Percentiles rank a stretch among this genome's conserved stretches.
Conservation (phyloP, 331 rosid genomes). For the Arachis monticola region DNA sequence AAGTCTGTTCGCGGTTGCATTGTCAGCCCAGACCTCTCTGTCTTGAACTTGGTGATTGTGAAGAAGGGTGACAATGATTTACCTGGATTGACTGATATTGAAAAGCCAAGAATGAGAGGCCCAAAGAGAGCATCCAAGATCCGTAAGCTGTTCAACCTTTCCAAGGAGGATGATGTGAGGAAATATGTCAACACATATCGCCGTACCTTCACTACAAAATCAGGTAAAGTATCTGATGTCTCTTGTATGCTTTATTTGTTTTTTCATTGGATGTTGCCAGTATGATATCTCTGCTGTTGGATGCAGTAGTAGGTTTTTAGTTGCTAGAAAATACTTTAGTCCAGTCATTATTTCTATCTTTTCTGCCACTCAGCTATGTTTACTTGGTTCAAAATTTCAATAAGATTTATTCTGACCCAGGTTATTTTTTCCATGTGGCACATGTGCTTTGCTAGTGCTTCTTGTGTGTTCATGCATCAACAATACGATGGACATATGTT, state of each 20-base stretch:
- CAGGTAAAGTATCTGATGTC: conserved; percentile 19
- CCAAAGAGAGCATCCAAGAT: conserved; percentile 44
- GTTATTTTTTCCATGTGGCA: not conserved
- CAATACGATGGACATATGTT: not conserved
- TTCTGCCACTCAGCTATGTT: not conserved
- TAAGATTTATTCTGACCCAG: not conserved
- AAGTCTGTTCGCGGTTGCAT: conserved; percentile 44
- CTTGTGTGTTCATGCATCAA: not conserved
- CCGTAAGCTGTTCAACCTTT: conserved; percentile 37
- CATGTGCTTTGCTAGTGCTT: not conserved
- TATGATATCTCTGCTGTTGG: not conserved
- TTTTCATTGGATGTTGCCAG: not conserved
- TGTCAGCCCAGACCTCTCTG: conserved; percentile 46
- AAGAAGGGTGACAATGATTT: conserved; percentile 41
- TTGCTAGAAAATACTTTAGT: not conserved
- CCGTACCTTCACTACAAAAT: conserved; percentile 36
- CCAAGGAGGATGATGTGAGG: conserved; percentile 43
- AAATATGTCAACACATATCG: conserved; percentile 45
- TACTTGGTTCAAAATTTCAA: not conserved
- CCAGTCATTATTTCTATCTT: not conserved
- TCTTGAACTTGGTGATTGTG: conserved; percentile 40
- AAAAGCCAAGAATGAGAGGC: conserved; percentile 43
- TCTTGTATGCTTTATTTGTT: not conserved
- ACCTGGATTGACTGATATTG: conserved; percentile 33
- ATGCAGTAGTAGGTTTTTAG: not conserved